Percentiles rank a stretch among this genome's conserved stretches.
These are phyloP conservation scores for Exutisphaerella laricina DNA, from an alignment of 2,329 filamentous ascomycete genomes.

Conservation along the genomic window DNA sequence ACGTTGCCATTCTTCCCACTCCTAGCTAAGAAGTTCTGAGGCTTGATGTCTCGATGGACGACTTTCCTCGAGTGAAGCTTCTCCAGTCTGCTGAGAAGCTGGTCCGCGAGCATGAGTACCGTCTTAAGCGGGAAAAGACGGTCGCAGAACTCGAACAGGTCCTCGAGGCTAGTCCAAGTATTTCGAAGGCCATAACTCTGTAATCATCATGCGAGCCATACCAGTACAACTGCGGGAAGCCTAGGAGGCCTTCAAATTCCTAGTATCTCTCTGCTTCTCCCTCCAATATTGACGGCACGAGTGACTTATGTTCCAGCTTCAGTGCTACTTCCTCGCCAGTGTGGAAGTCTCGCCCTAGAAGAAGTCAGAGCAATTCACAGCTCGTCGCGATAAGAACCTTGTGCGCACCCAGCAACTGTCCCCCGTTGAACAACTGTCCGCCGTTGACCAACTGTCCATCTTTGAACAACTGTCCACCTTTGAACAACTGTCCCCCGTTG, in stretches of 20 bases:
- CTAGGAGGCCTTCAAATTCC: conserved; percentile 11
- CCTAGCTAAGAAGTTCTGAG: conserved; percentile 16
- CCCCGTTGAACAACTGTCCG: too few species aligned
- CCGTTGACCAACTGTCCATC: too few species aligned
- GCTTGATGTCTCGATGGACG: conserved; percentile 14
- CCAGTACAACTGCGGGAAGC: conserved; percentile 20
- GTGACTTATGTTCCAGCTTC: too few species aligned
- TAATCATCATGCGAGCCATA: conserved; percentile 21
- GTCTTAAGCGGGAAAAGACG: conserved; percentile 11
- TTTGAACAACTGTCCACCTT: too few species aligned
- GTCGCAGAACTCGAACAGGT: conserved; percentile 20
- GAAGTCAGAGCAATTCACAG: too few species aligned
- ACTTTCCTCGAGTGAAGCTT: neutral
- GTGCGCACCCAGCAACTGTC: too few species aligned
- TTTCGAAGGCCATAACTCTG: conserved; percentile 22
- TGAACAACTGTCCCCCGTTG: too few species aligned
- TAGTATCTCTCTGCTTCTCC: conserved; percentile 18
- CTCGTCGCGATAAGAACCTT: too few species aligned
- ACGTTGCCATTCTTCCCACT: conserved; percentile 18
- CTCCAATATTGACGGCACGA: too few species aligned
- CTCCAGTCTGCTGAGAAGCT: conserved; percentile 6
- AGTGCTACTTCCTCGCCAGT: too few species aligned
- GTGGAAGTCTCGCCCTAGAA: too few species aligned
- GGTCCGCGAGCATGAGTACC: conserved; percentile 10
- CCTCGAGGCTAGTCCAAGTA: conserved; percentile 23